These are phyloP conservation scores for Fraxinus xanthoxyloides DNA, from an alignment of 305 asterid species.

Conservation along the genomic window DNA sequence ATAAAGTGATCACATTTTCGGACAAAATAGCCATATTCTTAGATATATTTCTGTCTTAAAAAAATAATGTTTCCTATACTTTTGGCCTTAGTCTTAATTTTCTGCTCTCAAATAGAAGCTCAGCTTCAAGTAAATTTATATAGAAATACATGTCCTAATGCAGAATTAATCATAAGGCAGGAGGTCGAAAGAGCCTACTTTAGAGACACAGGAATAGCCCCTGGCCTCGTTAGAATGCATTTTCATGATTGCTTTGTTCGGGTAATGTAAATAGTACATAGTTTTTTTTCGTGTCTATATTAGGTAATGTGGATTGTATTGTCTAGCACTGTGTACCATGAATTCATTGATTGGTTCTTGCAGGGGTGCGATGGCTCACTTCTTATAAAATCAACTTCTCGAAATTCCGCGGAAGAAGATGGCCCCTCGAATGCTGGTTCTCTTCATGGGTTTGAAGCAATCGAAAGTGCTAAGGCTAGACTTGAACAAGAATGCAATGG, in stretches of 20 bases:
- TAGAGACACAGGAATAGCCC: slow-evolving; percentile 18
- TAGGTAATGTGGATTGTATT: neutral
- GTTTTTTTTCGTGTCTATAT: too few relatives aligned
- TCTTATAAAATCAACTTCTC: slow-evolving; percentile 19
- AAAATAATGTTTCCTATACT: neutral
- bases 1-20: neutral
- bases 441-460: slow-evolving; percentile 22
- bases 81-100: neutral
- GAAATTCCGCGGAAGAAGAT: slow-evolving; percentile 28
- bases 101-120: slow-evolving; percentile 1
- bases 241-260: slow-evolving; percentile 26
- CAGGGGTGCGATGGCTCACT: slow-evolving; percentile 34
- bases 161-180: slow-evolving; percentile 9
- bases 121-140: slow-evolving; percentile 17
- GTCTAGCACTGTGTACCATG: too few relatives aligned
- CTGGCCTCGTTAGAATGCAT: slow-evolving; percentile 20
- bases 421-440: slow-evolving; percentile 22
- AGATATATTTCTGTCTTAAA: neutral
- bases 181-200: slow-evolving; percentile 16
- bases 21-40: neutral
- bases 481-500: slow-evolving; percentile 30
- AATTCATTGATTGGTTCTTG: neutral
- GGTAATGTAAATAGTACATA: neutral
- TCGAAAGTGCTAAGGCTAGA: slow-evolving; percentile 29
- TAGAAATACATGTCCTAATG: neutral